A percentile compares a stretch with the other conserved stretches of the same genome.
Conservation (phyloP, 805 yeast genomes). For the Nakazawaea sp. region DNA sequence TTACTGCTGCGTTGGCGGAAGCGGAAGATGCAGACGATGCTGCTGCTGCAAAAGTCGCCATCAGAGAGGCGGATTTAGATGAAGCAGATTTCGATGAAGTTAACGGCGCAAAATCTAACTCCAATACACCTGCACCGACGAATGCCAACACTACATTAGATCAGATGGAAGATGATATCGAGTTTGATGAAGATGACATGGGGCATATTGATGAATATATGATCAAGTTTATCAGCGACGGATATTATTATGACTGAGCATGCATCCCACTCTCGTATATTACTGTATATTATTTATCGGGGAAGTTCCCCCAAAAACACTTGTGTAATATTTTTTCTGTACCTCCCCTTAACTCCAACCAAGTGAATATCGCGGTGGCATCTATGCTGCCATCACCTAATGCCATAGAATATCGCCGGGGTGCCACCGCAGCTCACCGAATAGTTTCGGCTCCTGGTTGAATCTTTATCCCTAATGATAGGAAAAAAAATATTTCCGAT, state of each 20-base stretch:
- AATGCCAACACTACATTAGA: constrained; percentile 17
- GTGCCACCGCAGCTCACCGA: no score
- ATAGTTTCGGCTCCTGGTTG: no score
- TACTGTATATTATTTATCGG: no score
- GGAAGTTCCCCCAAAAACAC: no score
- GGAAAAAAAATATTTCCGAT: no score
- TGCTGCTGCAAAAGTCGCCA: constrained; percentile 82
- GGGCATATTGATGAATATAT: constrained; percentile 94
- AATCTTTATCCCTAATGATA: no score
- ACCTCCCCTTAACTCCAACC: no score
- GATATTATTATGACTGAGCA: constrained; percentile 48
- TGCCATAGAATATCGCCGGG: no score
- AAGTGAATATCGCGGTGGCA: no score
- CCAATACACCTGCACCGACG: constrained; percentile 17
- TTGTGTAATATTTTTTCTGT: no score
- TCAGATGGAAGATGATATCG: constrained; percentile 24
- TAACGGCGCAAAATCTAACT: constrained; percentile 17
- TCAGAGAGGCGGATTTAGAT: constrained; percentile 80
- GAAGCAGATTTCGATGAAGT: constrained; percentile 73
- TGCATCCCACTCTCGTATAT: no score
- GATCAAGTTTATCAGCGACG: constrained; percentile 85
- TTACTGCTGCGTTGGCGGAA: constrained; percentile 55
- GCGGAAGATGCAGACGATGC: constrained; percentile 95
- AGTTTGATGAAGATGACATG: constrained; percentile 54
- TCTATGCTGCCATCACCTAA: no score